Conservation (phyloP, 2,329 filamentous ascomycete species). For the Trichoderma gracile region DNA sequence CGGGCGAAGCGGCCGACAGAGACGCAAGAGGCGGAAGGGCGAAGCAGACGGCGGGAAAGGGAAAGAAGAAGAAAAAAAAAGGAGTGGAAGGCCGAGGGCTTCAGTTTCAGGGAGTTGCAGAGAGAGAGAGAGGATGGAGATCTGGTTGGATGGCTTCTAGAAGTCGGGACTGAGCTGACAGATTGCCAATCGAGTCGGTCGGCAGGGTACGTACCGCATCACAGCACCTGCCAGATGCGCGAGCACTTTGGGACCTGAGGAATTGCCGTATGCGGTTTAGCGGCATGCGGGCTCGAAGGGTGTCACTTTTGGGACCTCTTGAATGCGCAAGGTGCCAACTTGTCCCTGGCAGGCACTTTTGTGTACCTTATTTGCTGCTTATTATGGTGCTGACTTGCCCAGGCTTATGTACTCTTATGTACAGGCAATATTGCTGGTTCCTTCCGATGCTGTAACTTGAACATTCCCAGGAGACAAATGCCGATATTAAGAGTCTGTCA, state of each 20-base stretch:
- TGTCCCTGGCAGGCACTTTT: too few relatives aligned
- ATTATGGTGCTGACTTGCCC: too few relatives aligned
- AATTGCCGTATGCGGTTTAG: slow-evolving; percentile 6
- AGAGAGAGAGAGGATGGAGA: not conserved
- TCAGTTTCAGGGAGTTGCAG: slow-evolving; percentile 5
- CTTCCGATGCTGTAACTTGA: too few relatives aligned
- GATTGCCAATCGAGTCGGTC: slow-evolving; percentile 16
- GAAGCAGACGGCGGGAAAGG: not conserved
- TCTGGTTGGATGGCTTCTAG: slow-evolving; percentile 1
- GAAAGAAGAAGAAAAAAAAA: not conserved
- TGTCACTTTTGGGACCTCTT: slow-evolving; percentile 13
- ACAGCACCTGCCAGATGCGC: slow-evolving; percentile 18
- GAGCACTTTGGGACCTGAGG: not conserved
- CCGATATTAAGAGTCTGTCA: not conserved
- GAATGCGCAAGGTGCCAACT: not conserved
- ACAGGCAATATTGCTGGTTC: too few relatives aligned
- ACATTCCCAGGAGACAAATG: too few relatives aligned
- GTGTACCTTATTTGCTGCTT: too few relatives aligned
- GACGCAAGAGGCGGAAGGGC: not conserved
- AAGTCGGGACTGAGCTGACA: slow-evolving; percentile 17
- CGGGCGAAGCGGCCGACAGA: not conserved
- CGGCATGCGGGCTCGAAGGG: slow-evolving; percentile 12
- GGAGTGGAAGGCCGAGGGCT: slow-evolving; percentile 21
- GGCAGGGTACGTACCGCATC: slow-evolving; percentile 20
- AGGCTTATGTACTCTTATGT: too few relatives aligned